Evolutionary conservation across 805 yeast genomes (phyloP), one percentile per base, ranked within the genome.

Genomic region (Nakazawaea pomicola): DNA sequence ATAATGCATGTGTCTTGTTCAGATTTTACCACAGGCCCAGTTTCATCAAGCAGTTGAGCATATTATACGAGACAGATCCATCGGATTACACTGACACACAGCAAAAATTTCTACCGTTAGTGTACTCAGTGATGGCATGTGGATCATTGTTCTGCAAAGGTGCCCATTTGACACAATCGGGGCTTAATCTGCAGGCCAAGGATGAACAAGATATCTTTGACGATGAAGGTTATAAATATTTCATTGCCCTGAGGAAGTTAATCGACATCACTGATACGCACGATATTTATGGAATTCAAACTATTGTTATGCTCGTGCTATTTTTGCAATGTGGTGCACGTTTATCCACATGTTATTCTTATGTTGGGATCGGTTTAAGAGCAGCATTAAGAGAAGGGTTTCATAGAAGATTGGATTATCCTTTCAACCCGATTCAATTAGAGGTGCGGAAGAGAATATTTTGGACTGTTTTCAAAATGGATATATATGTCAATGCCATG

Each of bases 381-480:
- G 78, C 90, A 18, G 91, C 95, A 0, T 58, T 88, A 33, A 73
- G 89, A 49, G 88, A 86, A 50, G 95, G 96, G 0, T 64, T 87
- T 15, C 96, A 89, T 59, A 65, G 95, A 47, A 83, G 80, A 55
- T 68, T 87, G 27, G 66, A 78, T 32, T 68, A 76, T 49, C 71
- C 57, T 12, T 78, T 79, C 49, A 83, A 83, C 49, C 90, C 90
- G 1, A 79, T 89, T 25, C 95, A 86, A 55, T 66, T 79, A 29
- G 96, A 90, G 54, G 83, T 86, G 1, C 69, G 95, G 46, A 89
- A 88, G 59, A 69, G 96, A 45, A 62, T 90, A 31, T 89, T 89
- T 57, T 89, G 91, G 85, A 83, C 96, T 1, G 81, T 89, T 47
- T 83, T 85, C 58, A 89, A 89, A 57, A 83, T 88, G 83, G 96